Evolutionary conservation across 2,329 filamentous ascomycete genomes (phyloP), one percentile per base, ranked within the genome.

Genomic region (Aspergillus fischeri): DNA sequence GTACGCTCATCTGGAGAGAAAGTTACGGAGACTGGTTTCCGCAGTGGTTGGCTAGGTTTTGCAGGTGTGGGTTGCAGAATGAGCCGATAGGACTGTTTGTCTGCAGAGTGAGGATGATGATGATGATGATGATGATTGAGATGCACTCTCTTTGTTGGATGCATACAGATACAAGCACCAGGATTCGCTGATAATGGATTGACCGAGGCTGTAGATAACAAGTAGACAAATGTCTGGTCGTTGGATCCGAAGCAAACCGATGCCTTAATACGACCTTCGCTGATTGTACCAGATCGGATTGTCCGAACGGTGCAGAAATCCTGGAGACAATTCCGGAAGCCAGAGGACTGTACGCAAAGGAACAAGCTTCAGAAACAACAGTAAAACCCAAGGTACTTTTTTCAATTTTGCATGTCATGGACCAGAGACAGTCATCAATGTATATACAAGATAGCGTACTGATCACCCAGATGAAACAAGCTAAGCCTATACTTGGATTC

Each of bases 381-480:
- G 20, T 38, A n/a, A 38, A 38, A 38, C 6, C 11, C 27, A 5
- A 35, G 11, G 32, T 17, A 17, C 14, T 21, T 11, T 20, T 8
- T 11, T 5, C 7, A 44, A 3, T 44, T 24, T 24, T 24, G 10
- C n/a, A 24, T 9, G n/a, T 45, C 42, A 10, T 21, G 21, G 41
- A 11, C 21, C 6, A 9, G 8, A 9, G 8, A 8, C 20, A 10
- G n/a, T 47, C 6, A 2, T 25, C 21, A 20, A 21, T 42, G 41
- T 44, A 1, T 27, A 27, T 27, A 7, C 25, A 27, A 47, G 29
- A 44, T 17, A 32, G 28, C 32, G 48, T 27, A 14, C 38, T 54
- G 57, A 57, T 57, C 54, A 24, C n/a, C 57, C 21, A 41, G 25
- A 49, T 59, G 57, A 59, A 59, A 59, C 54, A 54, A 52, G 49